Conservation (phyloP, 2,329 filamentous ascomycete species). For the Sporothrix luriei region DNA sequence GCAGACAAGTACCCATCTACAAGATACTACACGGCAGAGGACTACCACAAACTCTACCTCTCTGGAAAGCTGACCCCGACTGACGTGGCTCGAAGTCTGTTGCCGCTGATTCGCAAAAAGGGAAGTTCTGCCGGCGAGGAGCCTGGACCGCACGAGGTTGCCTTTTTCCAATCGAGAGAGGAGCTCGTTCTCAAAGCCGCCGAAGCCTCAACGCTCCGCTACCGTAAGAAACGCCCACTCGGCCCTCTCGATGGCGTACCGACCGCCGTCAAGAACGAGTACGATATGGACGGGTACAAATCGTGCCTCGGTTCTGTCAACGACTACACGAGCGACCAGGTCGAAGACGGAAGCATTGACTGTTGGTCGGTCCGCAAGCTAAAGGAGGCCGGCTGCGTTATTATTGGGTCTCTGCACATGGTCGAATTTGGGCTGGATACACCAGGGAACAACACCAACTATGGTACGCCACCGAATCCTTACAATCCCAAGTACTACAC, state of each 20-base stretch:
- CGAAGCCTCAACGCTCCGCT: slow-evolving; percentile 50
- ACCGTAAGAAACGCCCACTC: slow-evolving; percentile 58
- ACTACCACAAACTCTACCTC: slow-evolving; percentile 51
- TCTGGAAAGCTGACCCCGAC: slow-evolving; percentile 51
- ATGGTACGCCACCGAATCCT: slow-evolving; percentile 75
- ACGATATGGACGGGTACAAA: slow-evolving; percentile 72
- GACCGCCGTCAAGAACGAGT: slow-evolving; percentile 74
- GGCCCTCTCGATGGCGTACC: slow-evolving; percentile 72
- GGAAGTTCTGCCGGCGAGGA: slow-evolving; percentile 40
- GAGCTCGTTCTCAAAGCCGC: slow-evolving; percentile 50
- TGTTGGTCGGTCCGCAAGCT: slow-evolving; percentile 72
- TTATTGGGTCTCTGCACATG: slow-evolving; percentile 75
- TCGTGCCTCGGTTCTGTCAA: slow-evolving; percentile 65
- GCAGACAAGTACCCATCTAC: slow-evolving; percentile 42
- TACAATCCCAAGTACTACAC: slow-evolving; percentile 73
- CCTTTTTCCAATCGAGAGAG: slow-evolving; percentile 51
- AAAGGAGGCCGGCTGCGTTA: slow-evolving; percentile 69
- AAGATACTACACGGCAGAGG: slow-evolving; percentile 51
- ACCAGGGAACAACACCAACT: slow-evolving; percentile 72
- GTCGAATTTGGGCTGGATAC: slow-evolving; percentile 76
- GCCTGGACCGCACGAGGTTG: slow-evolving; percentile 47
- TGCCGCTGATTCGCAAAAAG: slow-evolving; percentile 49
- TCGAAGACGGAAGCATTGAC: slow-evolving; percentile 50
- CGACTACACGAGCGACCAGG: slow-evolving; percentile 57
- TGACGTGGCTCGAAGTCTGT: slow-evolving; percentile 50